Percentiles rank a stretch among this genome's conserved stretches.
Evolutionary conservation across 2,329 filamentous ascomycete genomes (phyloP).

Genomic region (Mycocentrospora acerina): DNA sequence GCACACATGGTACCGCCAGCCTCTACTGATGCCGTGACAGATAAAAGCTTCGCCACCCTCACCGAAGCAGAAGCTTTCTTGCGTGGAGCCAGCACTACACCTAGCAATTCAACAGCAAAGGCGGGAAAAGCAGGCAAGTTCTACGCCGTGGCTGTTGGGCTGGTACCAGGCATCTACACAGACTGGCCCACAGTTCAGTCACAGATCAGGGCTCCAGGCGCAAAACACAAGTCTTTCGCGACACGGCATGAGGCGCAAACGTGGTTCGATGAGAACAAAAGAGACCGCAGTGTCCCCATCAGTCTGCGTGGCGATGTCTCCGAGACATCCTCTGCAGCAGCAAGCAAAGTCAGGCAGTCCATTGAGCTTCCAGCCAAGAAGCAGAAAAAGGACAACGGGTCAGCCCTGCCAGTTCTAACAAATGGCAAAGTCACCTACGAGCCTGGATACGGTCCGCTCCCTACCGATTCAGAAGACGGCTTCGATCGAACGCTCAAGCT

Average conservation of each 20-base stretch:
- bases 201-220: slow-evolving; percentile 72
- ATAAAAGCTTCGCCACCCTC: slow-evolving; percentile 74
- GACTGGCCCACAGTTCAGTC: slow-evolving; percentile 69
- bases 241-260: slow-evolving; percentile 69
- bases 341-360: slow-evolving; percentile 12
- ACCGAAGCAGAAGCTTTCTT: slow-evolving; percentile 80
- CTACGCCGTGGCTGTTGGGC: slow-evolving; percentile 62
- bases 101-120: slow-evolving; percentile 21
- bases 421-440: slow-evolving; percentile 34
- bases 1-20: neutral
- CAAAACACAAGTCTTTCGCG: slow-evolving; percentile 55
- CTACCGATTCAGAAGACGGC: slow-evolving; percentile 58
- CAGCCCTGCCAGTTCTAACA: slow-evolving; percentile 7
- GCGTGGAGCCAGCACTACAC: slow-evolving; percentile 54
- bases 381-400: slow-evolving; percentile 36
- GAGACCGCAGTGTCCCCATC: slow-evolving; percentile 25
- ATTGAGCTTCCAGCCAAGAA: slow-evolving; percentile 37
- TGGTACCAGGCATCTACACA: slow-evolving; percentile 62
- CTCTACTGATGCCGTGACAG: slow-evolving; percentile 46
- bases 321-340: slow-evolving; percentile 23
- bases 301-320: slow-evolving; percentile 31
- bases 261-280: slow-evolving; percentile 59
- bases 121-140: slow-evolving; percentile 46
- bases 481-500: slow-evolving; percentile 62
- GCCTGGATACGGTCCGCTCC: slow-evolving; percentile 58